Evolutionary conservation across 495 filamentous ascomycete species (phyloP), one percentile per base, ranked within the genome.

Genomic region (Tuber indicum): DNA sequence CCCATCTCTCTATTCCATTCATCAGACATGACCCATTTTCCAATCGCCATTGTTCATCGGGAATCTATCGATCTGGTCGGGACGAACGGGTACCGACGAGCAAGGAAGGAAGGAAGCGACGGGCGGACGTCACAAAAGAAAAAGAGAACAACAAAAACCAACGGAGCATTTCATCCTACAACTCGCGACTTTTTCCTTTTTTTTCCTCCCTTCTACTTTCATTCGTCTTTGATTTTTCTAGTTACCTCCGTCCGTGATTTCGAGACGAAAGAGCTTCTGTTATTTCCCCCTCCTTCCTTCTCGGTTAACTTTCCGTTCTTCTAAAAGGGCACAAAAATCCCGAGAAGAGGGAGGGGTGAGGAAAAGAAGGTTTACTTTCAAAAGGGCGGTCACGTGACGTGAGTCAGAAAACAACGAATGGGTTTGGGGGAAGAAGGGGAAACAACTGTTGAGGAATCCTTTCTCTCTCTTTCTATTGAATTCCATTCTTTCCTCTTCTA

Each of bases 351-450:
- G 14, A 66, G n/a, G 58, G n/a, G 58, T 32, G n/a, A 17, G n/a
- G 10, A 66, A 32, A 66, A 32, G 58, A 32, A 66, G 26, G 58
- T 32, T 66, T 66, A 32, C n/a, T 32, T 66, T 66, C 26, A 32
- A 32, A 32, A 66, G 26, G 58, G 58, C 58, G 58, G 58, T 66
- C 58, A 66, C 58, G 26, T 32, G 58, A 66, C n/a, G 58, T 66
- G 58, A 66, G 58, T 66, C 58, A 66, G 58, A 66, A 66, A 66
- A 66, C 58, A 66, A 32, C 58, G 58, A 66, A 66, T 66, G n/a
- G 26, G 58, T 66, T 66, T 32, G 3, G n/a, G 58, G n/a, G 58
- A 58, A 26, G n/a, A 66, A 32, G 58, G 26, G 58, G 58, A 32
- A 32, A 66, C 16, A 66, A 66, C 58, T 32, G 58, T n/a, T 66